phyloP scores from a whole-genome alignment of 2,329 filamentous ascomycete species.

The Leptographium procerum region DNA sequence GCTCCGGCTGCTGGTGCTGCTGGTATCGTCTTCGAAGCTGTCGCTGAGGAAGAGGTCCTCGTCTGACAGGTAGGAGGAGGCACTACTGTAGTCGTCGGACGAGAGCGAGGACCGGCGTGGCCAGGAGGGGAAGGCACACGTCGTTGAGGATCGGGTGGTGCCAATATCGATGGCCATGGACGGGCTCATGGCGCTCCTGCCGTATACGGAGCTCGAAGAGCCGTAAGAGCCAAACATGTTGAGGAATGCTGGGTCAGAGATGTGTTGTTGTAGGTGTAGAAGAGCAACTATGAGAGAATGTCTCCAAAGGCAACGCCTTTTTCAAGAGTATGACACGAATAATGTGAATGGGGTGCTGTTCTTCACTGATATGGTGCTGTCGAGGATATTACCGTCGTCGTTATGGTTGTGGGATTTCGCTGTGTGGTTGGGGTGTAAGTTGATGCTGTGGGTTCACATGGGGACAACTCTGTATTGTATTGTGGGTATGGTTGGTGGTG shows the following conservation, averaged over 20 bases:
- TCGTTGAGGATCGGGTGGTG: constrained; percentile 23
- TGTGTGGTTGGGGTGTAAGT: neutral
- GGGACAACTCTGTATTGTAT: neutral
- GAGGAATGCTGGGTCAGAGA: constrained; percentile 11
- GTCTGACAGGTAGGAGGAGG: constrained; percentile 49
- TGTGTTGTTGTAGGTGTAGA: constrained; percentile 8
- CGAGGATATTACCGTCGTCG: neutral
- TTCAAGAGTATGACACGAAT: neutral
- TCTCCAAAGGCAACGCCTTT: neutral
- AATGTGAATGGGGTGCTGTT: neutral
- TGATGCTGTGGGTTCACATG: neutral
- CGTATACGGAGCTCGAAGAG: constrained; percentile 38
- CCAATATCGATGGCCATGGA: constrained; percentile 35
- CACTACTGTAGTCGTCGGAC: constrained; percentile 30
- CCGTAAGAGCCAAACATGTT: constrained; percentile 39
- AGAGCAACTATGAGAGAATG: neutral
- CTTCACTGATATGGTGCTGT: neutral
- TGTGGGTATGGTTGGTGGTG: neutral
- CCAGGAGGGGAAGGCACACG: constrained; percentile 49
- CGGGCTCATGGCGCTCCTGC: constrained; percentile 15
- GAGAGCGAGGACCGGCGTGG: constrained; percentile 42
- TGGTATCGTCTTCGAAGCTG: constrained; percentile 37
- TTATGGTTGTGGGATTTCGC: neutral
- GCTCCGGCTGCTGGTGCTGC: constrained; percentile 28
- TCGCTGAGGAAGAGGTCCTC: constrained; percentile 49